Evolutionary conservation across 768 basidiomycete species (phyloP), one percentile per base, ranked within the genome.

Genomic region (Myochromella boudieri): DNA sequence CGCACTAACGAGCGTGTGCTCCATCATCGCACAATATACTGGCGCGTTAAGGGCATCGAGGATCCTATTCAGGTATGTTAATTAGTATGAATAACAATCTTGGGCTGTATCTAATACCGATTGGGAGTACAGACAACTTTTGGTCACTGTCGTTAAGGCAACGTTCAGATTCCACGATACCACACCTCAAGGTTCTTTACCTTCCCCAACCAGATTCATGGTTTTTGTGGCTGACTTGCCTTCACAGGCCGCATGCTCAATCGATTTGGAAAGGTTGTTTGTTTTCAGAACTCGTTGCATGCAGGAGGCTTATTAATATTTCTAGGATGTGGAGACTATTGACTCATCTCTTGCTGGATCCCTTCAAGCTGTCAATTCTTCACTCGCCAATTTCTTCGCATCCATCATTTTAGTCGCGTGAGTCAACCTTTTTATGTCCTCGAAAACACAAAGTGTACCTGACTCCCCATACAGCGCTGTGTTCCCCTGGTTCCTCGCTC

Each of bases 121-220:
- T 31, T 52, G 3, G 55, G 70, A 46, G n/a, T 26, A 71, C 60
- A 77, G 68, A 54, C 71, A 74, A 41, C 66, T 94, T 28, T 66
- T 93, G 42, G 77, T 74, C 6, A 78, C 78, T 0, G 87, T 94
- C 8, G 82, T 91, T 14, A 74, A 81, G 11, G 88, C 91, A 6
- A 91, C 91, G 4, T 91, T 93, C 75, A 76, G 90, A 44, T 90
- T 86, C 75, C 84, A 85, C 58, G 89, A 92, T 59, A 82, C 85
- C 0, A 92, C 91, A 0, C 91, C 91, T 1, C 81, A 86, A 65
- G 89, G 88, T 74, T 56, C n/a, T n/a, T n/a, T n/a, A n/a, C n/a
- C n/a, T n/a, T 27, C 33, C 25, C 17, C 34, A 9, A 14, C 32
- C 3, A 34, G 12, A 3, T 20, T 33, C 9, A 8, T 25, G 14